Evolutionary conservation across 257 asterid genomes (phyloP).

Genomic region (Nyctanthes arbortristis): DNA sequence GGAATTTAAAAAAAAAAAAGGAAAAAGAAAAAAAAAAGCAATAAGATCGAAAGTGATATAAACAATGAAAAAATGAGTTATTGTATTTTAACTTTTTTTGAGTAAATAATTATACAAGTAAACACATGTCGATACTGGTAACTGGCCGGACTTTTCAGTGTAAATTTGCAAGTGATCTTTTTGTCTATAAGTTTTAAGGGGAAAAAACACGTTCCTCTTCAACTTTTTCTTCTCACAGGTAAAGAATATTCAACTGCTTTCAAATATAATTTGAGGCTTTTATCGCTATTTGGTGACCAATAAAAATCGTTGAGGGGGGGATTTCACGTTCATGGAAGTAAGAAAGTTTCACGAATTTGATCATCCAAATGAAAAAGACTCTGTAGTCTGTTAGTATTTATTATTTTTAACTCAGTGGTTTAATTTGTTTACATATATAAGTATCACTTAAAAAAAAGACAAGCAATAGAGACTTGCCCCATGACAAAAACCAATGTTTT

Average conservation of each 20-base stretch:
- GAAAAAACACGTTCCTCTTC: background rate
- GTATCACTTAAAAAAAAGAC: too few species aligned
- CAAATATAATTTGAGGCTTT: background rate
- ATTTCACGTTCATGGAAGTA: background rate
- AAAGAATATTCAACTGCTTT: background rate
- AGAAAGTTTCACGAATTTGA: background rate
- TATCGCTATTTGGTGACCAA: background rate
- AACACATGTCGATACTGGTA: background rate
- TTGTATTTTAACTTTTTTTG: too few species aligned
- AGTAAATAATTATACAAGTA: too few species aligned
- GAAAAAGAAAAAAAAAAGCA: background rate
- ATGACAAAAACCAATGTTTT: too few species aligned
- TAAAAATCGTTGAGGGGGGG: background rate
- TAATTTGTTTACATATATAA: background rate
- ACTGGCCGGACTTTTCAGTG: background rate
- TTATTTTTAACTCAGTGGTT: background rate
- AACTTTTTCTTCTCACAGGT: background rate
- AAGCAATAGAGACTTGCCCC: background rate
- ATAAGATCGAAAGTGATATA: too few species aligned
- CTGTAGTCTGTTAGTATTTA: background rate
- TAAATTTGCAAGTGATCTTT: background rate
- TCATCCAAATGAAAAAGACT: background rate
- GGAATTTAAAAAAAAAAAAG: background rate
- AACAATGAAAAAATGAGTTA: too few species aligned
- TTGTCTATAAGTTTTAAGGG: background rate